Base-by-base conservation (phyloP, 345 rosid species). In the Pistacia atlantica region DNA sequence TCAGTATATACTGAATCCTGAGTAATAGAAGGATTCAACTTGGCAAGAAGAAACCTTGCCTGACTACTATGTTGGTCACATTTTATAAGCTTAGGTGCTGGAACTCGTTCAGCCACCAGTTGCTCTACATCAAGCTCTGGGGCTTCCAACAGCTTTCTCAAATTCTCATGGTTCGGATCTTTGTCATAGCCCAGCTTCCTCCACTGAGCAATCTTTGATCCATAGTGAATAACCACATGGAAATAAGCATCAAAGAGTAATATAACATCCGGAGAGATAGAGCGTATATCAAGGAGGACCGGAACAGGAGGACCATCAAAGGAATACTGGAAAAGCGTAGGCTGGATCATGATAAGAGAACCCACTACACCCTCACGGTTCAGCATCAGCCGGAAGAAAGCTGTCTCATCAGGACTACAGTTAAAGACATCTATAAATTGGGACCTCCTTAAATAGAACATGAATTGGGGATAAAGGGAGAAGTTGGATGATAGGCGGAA, bases 21-120 rank as follows among this genome's bases (percentile, higher is more conserved):
- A n/a, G 97, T 93, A 45, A 96, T 91, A 0, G 98, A 96, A 42
- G 99, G 99, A 81, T 96, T 96, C 77, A 93, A 86, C 80, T 93
- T 96, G 31, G 99, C 99, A 46, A 96, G 97, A 77, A 96, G 97
- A 79, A 96, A 96, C 88, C 99, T 84, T 20, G 98, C 99, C 80
- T 92, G 97, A 75, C 98, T 93, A 66, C 98, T 80, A 80, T 96
- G 95, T 80, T 96, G 98, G 77, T 96, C 93, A 52, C 99, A 96
- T 80, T 93, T 87, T 51, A 96, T 89, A 52, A 91, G 75, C 86
- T 89, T 87, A 0, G 98, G 97, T 70, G 90, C 82, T 0, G 99
- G 99, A 66, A 94, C 77, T 76, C 97, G 82, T 37, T 89, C 98
- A 7, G 86, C 81, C 63, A 92, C 87, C 81, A 96, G 67, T 49